Base-by-base conservation (phyloP, 129 eudicot genomes). In the Chrysanthemum makinoi region DNA sequence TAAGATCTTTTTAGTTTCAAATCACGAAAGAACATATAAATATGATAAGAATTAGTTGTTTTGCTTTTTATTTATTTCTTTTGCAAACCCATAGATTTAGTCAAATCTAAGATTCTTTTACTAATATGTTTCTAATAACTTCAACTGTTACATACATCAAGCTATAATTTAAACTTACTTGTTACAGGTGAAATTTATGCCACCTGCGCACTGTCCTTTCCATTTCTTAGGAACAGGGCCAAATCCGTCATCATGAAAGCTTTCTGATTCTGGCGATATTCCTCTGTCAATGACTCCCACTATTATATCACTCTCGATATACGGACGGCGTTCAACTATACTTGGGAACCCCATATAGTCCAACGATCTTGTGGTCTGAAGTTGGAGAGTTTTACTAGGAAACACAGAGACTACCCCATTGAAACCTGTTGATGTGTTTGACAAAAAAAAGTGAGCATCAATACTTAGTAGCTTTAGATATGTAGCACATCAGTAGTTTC, bases 281-380 rank as follows among this genome's bases (percentile, higher is more conserved):
- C 88, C 86, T 4, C 73, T 52, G 57, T 86, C 91, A 7, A 86
- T 47, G 5, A 86, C 76, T 10, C 88, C 88, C 0, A 83, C 67
- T 1, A 83, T 76, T 0, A 66, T 64, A 22, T 86, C 76, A 58
- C 84, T 83, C 62, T 75, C 86, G 0, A 28, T 2, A 0, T 43
- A 7, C 0, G 69, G 53, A 30, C 64, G 56, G 30, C 79, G 60
- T n/a, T 33, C 18, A 9, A 65, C n/a, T n/a, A 47, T 72, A 63
- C 20, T 14, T 3, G 74, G 14, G 0, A 86, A 50, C 0, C 88
- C 86, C 76, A 83, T 65, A 56, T 75, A 86, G 58, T 86, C 88
- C 92, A 88, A 86, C 1, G 92, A 86, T 69, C 84, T 79, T 70
- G 92, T 86, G 5, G 92, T 86, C 10, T 77, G 84, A 12, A 78